Conservation (phyloP, 1,139 yeast species). For the Candida buenavistaensis region DNA sequence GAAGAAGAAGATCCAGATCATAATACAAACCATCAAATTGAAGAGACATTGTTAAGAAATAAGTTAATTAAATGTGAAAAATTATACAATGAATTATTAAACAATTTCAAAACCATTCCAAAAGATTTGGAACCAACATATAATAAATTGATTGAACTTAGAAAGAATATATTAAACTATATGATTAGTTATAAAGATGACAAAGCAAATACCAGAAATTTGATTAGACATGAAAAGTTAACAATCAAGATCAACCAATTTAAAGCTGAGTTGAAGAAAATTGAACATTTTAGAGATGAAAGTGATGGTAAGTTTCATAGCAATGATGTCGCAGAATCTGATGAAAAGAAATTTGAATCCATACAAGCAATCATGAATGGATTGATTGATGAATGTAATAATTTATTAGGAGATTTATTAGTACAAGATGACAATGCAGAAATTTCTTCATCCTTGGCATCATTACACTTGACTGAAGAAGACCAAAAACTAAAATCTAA, state of each 20-base stretch:
- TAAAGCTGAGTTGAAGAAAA: conserved; percentile 27
- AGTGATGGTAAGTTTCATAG: conserved; percentile 33
- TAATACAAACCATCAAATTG: conserved; percentile 35
- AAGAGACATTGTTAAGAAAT: conserved; percentile 59
- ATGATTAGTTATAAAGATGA: conserved; percentile 25
- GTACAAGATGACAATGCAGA: conserved; percentile 27
- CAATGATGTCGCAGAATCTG: conserved; percentile 11
- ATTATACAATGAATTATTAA: conserved; percentile 53
- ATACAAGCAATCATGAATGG: conserved; percentile 68
- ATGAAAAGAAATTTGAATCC: conserved; percentile 24
- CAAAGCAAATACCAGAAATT: conserved; percentile 30
- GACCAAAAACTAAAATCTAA: conserved; percentile 12
- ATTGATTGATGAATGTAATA: conserved; percentile 77
- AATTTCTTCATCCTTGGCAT: conserved; percentile 4
- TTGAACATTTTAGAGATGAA: conserved; percentile 34
- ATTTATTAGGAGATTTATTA: conserved; percentile 65
- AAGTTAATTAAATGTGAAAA: conserved; percentile 60
- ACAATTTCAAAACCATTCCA: conserved; percentile 57
- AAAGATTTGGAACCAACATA: conserved; percentile 51
- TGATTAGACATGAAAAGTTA: conserved; percentile 24
- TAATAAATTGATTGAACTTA: conserved; percentile 43
- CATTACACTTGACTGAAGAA: conserved; percentile 19
- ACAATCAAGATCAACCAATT: conserved; percentile 17
- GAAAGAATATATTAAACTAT: conserved; percentile 35
- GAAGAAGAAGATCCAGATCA: conserved; percentile 15